Conservation (phyloP, 441 rosid species). For the Populus trichocarpa region DNA sequence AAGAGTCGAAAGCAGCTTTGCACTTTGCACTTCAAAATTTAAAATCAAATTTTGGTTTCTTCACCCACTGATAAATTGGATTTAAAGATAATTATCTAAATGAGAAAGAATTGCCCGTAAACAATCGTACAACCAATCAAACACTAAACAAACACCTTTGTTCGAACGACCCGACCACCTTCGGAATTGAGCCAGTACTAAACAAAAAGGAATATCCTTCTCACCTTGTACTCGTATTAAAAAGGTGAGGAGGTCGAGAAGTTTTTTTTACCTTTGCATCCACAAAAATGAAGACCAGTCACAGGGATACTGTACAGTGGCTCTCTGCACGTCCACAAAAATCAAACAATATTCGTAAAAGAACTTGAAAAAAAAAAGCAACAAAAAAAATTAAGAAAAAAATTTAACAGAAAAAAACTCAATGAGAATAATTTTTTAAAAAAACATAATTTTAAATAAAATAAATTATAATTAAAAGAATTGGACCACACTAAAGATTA, state of each 20-base stretch:
- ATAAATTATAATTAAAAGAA: no score
- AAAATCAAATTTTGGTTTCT: no score
- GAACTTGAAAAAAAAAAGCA: no score
- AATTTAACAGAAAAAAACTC: no score
- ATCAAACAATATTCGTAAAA: constrained; percentile 22
- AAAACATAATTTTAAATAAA: no score
- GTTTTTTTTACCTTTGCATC: neutral
- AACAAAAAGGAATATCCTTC: neutral
- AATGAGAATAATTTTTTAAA: no score
- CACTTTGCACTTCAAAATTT: no score
- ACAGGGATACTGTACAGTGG: neutral
- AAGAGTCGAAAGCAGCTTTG: no score
- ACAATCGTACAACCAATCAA: neutral
- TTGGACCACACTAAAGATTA: no score
- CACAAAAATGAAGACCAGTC: neutral
- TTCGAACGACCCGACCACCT: neutral
- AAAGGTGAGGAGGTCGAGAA: neutral
- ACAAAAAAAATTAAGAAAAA: no score
- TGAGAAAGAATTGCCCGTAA: neutral
- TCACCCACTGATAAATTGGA: no score
- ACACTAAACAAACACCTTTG: neutral
- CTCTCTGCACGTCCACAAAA: constrained; percentile 19
- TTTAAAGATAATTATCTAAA: no score
- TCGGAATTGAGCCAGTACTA: neutral
- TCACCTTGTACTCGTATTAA: neutral